Base-by-base conservation (phyloP, 2,329 filamentous ascomycete species). In the Fusarium oxysporum region DNA sequence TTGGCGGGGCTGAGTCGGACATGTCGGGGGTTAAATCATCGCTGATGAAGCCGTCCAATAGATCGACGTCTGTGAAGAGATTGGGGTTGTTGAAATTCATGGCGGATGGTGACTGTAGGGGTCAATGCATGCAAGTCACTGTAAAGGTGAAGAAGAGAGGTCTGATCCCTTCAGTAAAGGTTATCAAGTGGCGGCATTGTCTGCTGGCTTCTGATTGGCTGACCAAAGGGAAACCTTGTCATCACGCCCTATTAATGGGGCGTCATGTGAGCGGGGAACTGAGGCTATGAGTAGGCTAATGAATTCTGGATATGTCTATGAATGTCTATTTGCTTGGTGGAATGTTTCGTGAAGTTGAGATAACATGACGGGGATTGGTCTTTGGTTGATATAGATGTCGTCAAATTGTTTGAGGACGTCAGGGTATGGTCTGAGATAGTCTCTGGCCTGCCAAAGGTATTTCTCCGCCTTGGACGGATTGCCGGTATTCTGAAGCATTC, bases 221-320 rank as follows among this genome's bases (percentile, higher is more conserved):
- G 25, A 17, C 38, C 6, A 28, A 59, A 25, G 63, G 48, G 43
- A 43, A 63, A 65, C 62, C 59, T 73, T 74, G 72, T 74, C 72
- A 75, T 75, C 47, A 25, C 72, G 72, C 72, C 72, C 72, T 74
- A 73, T 70, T 74, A 59, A 71, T 75, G 72, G 72, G 72, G 70
- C 68, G 57, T 72, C 59, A 68, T 68, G 68, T 68, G 71, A 70
- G 58, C 48, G 44, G 66, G 65, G 59, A 40, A 54, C 50, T 54
- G 12, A 33, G 23, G n/a, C 21, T 51, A 3, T 6, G 10, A 33
- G 25, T 4, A 30, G 12, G 23, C 50, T 54, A 40, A 40, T 13
- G 33, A 13, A 37, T 51, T 33, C 28, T 48, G 21, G 45, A n/a
- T 16, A 25, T 30, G 9, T 40, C 50, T 54, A 54, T 54, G 33